phyloP scores from a whole-genome alignment of 1,284 basidiomycete species.

The Cystobasidium slooffiae region DNA sequence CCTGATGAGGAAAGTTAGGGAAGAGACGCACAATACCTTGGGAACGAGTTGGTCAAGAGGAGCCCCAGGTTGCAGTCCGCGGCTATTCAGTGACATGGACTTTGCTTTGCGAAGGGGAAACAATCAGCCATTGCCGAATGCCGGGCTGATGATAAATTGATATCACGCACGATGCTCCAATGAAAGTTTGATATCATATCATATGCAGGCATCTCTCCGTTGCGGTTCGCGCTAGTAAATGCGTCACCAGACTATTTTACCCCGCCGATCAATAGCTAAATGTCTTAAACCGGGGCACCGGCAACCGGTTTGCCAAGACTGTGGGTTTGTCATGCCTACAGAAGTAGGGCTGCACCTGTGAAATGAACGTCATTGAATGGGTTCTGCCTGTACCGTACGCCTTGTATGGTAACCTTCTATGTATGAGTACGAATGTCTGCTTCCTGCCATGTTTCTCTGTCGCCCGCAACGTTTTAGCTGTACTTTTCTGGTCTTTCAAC shows the following conservation, averaged over 20 bases:
- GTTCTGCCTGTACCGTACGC: no score
- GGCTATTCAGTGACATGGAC: background rate
- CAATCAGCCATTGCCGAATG: background rate
- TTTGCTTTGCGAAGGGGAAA: background rate
- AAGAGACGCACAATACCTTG: background rate
- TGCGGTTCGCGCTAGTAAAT: background rate
- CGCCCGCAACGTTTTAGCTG: no score
- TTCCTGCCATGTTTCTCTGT: no score
- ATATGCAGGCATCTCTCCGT: slow-evolving; percentile 6
- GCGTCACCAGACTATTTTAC: background rate
- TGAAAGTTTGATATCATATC: background rate
- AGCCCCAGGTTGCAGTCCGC: background rate
- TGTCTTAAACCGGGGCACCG: slow-evolving; percentile 11
- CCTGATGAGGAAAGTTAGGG: background rate
- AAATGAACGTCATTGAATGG: no score
- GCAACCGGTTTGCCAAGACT: background rate
- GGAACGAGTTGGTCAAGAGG: background rate
- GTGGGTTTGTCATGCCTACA: background rate
- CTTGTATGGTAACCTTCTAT: no score
- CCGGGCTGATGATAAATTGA: background rate
- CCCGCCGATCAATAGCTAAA: background rate
- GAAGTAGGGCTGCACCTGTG: background rate
- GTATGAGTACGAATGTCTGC: no score
- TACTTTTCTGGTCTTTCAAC: no score
- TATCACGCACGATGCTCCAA: background rate